phyloP scores from a whole-genome alignment of 139 green algal species.

The Coccomyxa sp. region DNA sequence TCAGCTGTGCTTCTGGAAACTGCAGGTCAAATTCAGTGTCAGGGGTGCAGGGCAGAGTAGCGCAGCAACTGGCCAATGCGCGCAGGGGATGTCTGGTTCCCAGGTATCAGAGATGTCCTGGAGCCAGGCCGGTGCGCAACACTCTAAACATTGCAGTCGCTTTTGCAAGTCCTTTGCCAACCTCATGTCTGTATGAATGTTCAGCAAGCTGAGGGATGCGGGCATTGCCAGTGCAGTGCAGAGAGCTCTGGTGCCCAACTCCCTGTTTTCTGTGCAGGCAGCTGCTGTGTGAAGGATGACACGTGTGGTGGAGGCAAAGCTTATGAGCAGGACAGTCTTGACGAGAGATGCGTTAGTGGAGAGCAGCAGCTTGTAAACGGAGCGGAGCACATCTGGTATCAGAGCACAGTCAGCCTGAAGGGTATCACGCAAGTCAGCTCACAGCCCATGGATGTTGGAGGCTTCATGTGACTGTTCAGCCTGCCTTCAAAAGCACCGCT shows the following conservation, averaged over 20 bases:
- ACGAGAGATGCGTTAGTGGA: background rate
- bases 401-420: constrained; percentile 4
- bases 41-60: too few species aligned
- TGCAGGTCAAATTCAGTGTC: too few species aligned
- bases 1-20: background rate
- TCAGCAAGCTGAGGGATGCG: too few species aligned
- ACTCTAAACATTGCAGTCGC: too few species aligned
- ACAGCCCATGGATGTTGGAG: background rate
- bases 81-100: too few species aligned
- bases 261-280: background rate
- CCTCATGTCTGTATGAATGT: too few species aligned
- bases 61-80: too few species aligned
- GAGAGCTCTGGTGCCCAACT: background rate
- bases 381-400: constrained; percentile 6
- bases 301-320: background rate
- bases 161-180: too few species aligned
- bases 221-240: background rate
- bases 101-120: too few species aligned
- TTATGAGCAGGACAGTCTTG: background rate
- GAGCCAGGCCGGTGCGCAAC: too few species aligned
- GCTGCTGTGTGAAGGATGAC: too few species aligned
- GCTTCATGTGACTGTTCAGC: background rate
- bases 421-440: background rate
- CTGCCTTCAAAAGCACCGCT: too few species aligned
- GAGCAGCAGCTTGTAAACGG: background rate